Evolutionary conservation across 2,329 filamentous ascomycete species (phyloP).

Genomic region (Fusarium scirpi): DNA sequence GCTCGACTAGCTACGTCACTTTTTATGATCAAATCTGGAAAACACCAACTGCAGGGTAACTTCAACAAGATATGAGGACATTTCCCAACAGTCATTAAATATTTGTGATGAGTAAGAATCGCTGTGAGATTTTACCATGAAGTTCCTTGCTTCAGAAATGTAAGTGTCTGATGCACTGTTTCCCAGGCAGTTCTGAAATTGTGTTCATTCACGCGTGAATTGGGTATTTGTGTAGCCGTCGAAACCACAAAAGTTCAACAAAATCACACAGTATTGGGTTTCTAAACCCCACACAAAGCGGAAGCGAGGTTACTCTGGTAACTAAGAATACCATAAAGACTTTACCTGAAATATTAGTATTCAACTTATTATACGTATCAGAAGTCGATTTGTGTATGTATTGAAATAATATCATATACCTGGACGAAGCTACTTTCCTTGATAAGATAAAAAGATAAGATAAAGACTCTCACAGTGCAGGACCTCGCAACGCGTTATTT

Average conservation of each 20-base stretch:
- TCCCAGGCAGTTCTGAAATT: neutral
- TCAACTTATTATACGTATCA: neutral
- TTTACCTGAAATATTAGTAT: neutral
- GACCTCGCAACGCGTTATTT: too few relatives aligned
- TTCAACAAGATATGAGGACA: neutral
- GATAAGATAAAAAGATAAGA: neutral
- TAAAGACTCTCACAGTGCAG: accelerated
- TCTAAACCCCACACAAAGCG: too few relatives aligned
- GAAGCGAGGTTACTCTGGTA: too few relatives aligned
- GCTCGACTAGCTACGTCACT: neutral
- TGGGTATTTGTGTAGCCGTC: too few relatives aligned
- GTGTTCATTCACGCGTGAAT: too few relatives aligned
- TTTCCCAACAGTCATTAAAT: neutral
- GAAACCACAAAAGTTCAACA: too few relatives aligned
- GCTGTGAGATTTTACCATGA: neutral
- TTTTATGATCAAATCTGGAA: neutral
- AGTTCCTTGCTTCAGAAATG: neutral
- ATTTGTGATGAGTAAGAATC: neutral
- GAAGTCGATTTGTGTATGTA: neutral
- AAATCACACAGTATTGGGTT: too few relatives aligned
- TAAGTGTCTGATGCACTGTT: neutral
- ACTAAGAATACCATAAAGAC: too few relatives aligned
- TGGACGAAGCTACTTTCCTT: too few relatives aligned
- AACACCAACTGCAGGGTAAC: neutral
- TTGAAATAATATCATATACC: neutral